Evolutionary conservation across 352 stramenopile species (phyloP).

Genomic region (Phytophthora brassicae): DNA sequence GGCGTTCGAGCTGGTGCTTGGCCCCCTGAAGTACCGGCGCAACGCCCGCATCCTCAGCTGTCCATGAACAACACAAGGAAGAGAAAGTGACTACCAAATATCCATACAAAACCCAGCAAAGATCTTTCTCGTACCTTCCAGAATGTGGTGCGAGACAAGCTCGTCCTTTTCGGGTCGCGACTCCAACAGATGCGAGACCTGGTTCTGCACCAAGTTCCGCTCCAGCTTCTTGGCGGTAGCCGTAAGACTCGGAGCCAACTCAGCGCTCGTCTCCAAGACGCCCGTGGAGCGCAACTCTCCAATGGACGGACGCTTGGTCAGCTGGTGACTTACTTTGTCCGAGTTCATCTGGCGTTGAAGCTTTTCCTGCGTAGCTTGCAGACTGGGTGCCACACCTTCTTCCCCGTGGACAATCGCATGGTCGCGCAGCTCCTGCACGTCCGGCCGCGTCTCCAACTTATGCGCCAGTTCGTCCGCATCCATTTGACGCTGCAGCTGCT

Average conservation of each 20-base stretch:
- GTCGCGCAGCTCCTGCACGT: constrained; percentile 76
- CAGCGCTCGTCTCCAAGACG: constrained; percentile 58
- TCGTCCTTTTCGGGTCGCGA: constrained; percentile 77
- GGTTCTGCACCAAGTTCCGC: constrained; percentile 75
- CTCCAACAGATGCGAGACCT: constrained; percentile 80
- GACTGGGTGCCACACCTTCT: constrained; percentile 69
- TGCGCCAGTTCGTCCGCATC: constrained; percentile 74
- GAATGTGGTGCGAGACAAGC: constrained; percentile 73
- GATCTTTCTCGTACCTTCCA: constrained; percentile 45
- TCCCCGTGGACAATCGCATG: constrained; percentile 61
- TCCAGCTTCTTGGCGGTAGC: constrained; percentile 82
- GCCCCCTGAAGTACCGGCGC: constrained; percentile 67
- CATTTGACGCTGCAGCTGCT: constrained; percentile 74
- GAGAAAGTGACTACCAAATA: not conserved
- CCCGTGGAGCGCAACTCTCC: constrained; percentile 58
- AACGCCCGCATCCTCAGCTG: constrained; percentile 46
- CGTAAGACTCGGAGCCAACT: constrained; percentile 63
- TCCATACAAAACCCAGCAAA: not conserved
- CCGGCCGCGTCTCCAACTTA: constrained; percentile 62
- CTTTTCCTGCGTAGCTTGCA: constrained; percentile 81
- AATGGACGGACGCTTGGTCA: constrained; percentile 70
- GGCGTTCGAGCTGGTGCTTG: constrained; percentile 73
- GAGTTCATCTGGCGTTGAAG: constrained; percentile 74
- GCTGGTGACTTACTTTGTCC: constrained; percentile 72
- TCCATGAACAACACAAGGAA: not conserved